Evolutionary conservation across 495 filamentous ascomycete genomes (phyloP).

Genomic region (Aspergillus mulundensis): DNA sequence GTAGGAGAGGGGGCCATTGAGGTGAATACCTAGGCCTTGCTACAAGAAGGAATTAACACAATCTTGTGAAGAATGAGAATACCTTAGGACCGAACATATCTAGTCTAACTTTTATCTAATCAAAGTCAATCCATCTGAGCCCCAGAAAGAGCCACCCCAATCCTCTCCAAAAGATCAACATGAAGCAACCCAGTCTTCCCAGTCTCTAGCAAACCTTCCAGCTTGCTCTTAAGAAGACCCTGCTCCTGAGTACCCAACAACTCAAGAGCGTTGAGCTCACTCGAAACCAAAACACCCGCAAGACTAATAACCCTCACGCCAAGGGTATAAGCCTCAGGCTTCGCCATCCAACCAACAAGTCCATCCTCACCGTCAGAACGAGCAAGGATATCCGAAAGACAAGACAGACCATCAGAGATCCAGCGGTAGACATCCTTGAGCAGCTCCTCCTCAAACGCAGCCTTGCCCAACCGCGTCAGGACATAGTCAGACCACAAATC

Average conservation of each 20-base stretch:
- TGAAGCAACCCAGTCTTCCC: slow-evolving; percentile 30
- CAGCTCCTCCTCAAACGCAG: slow-evolving; percentile 22
- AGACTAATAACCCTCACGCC: slow-evolving; percentile 53
- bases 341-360: slow-evolving; percentile 67
- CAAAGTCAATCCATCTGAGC: slow-evolving; percentile 8
- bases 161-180: slow-evolving; percentile 33
- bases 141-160: slow-evolving; percentile 27
- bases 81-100: not conserved
- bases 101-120: slow-evolving; percentile 13
- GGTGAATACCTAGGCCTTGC: too few species aligned
- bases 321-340: slow-evolving; percentile 66
- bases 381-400: slow-evolving; percentile 35
- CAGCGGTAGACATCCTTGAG: slow-evolving; percentile 42
- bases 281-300: slow-evolving; percentile 42
- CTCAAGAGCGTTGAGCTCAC: slow-evolving; percentile 27
- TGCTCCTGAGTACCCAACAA: slow-evolving; percentile 21
- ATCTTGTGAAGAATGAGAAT: not conserved
- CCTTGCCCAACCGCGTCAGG: slow-evolving; percentile 30
- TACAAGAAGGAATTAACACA: too few species aligned
- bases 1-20: not conserved
- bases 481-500: slow-evolving; percentile 54
- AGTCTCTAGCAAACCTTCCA: slow-evolving; percentile 20
- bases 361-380: slow-evolving; percentile 47
- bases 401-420: slow-evolving; percentile 53
- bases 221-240: slow-evolving; percentile 15